These are phyloP conservation scores for Schwanniomyces vanrijiae DNA, from an alignment of 805 yeast genomes.

Conservation along the genomic window DNA sequence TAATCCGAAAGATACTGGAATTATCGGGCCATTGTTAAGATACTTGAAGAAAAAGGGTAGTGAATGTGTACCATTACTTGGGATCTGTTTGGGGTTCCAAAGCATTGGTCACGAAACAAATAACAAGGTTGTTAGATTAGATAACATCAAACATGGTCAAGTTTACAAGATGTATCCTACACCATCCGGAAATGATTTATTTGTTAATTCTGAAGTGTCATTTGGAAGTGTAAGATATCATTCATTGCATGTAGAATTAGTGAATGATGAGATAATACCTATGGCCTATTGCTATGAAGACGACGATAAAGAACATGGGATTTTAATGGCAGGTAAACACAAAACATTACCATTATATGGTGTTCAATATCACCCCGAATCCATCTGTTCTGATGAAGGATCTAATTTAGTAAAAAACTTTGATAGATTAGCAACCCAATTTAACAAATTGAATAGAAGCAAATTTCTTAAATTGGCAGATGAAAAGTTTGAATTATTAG, in stretches of 20 bases:
- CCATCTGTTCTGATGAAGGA: slow-evolving; percentile 80
- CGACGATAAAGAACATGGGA: slow-evolving; percentile 21
- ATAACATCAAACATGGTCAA: slow-evolving; percentile 82
- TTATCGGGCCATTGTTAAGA: slow-evolving; percentile 58
- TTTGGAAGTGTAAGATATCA: slow-evolving; percentile 86
- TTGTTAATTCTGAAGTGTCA: slow-evolving; percentile 24
- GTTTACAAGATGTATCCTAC: slow-evolving; percentile 50
- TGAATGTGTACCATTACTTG: slow-evolving; percentile 63
- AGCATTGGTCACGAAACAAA: slow-evolving; percentile 68
- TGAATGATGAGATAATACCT: slow-evolving; percentile 45
- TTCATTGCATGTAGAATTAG: slow-evolving; percentile 59
- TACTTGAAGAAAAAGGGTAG: slow-evolving; percentile 13
- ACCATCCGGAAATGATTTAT: background rate
- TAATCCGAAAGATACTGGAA: slow-evolving; percentile 63
- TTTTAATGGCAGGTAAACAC: slow-evolving; percentile 83
- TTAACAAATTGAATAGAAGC: slow-evolving; percentile 23
- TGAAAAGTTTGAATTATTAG: slow-evolving; percentile 6
- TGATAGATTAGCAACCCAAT: slow-evolving; percentile 45
- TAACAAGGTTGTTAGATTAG: slow-evolving; percentile 50
- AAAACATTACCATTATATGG: slow-evolving; percentile 70
- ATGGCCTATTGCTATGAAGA: slow-evolving; percentile 57
- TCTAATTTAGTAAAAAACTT: slow-evolving; percentile 60
- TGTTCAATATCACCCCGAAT: slow-evolving; percentile 97
- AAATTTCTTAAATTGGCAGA: background rate
- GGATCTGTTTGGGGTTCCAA: slow-evolving; percentile 94